Conservation (phyloP, 345 rosid genomes). For the Lumnitzera racemosa region DNA sequence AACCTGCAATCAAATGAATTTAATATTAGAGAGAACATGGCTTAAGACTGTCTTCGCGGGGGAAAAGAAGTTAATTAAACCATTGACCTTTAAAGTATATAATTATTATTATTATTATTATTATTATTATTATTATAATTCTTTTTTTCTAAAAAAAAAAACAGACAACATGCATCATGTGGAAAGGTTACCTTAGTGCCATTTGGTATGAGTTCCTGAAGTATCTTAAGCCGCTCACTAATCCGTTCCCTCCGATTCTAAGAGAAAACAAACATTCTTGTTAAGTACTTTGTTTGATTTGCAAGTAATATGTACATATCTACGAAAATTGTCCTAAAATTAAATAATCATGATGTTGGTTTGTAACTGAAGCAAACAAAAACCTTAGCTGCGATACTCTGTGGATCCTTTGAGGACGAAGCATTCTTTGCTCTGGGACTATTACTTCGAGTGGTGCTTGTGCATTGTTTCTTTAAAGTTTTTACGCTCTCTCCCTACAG, state of each 20-base stretch:
- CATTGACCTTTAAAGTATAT: not conserved
- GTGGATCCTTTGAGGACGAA: conserved; percentile 61
- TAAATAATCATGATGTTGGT: too few relatives aligned
- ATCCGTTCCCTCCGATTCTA: conserved; percentile 90
- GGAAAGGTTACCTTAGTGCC: conserved; percentile 63
- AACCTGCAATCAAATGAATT: conserved; percentile 32
- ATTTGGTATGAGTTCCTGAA: conserved; percentile 88
- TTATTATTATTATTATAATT: not conserved
- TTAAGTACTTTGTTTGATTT: conserved; percentile 1
- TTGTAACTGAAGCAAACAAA: conserved; percentile 5
- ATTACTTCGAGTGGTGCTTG: conserved; percentile 22
- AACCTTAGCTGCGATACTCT: conserved; percentile 95
- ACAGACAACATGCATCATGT: not conserved
- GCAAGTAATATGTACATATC: not conserved
- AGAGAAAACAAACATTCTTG: conserved; percentile 12
- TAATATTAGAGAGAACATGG: not conserved
- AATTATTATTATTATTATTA: not conserved
- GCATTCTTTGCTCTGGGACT: conserved; percentile 37
- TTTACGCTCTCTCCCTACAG: conserved; percentile 41
- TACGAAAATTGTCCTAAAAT: not conserved
- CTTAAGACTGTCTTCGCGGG: too few relatives aligned
- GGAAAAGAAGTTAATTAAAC: not conserved
- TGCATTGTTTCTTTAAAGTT: conserved; percentile 53
- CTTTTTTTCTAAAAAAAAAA: not conserved
- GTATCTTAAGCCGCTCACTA: conserved; percentile 70